These are phyloP conservation scores for Fraxinus xanthoxyloides DNA, from an alignment of 305 asterid species.

Conservation along the genomic window DNA sequence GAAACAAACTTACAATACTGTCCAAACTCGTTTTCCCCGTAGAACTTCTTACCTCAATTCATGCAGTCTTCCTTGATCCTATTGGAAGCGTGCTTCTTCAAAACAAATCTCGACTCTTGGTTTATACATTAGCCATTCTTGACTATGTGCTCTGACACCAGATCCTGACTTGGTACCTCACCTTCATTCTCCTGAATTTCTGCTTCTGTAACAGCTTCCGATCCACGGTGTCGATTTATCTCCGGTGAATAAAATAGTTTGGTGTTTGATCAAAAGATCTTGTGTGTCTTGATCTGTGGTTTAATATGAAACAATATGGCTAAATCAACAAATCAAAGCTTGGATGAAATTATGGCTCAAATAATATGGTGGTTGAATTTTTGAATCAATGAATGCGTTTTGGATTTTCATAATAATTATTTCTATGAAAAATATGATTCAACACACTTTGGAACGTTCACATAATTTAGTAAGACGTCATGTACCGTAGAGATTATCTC, in stretches of 20 bases:
- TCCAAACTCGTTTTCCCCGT: not conserved
- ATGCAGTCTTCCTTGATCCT: not conserved
- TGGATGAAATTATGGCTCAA: too few species aligned
- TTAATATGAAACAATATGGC: too few species aligned
- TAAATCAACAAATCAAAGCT: too few species aligned
- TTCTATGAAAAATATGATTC: too few species aligned
- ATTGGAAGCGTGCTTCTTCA: not conserved
- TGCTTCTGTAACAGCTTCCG: too few species aligned
- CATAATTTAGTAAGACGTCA: not conserved
- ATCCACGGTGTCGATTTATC: too few species aligned
- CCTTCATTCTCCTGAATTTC: not conserved
- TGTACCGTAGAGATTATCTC: not conserved
- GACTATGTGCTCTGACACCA: not conserved
- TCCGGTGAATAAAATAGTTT: too few species aligned
- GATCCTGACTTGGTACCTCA: not conserved
- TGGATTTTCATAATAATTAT: too few species aligned
- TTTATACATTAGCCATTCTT: not conserved
- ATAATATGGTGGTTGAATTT: too few species aligned
- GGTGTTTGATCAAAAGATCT: not conserved
- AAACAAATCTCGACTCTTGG: too few species aligned
- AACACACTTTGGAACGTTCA: too few species aligned
- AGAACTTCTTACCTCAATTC: not conserved
- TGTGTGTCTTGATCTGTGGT: not conserved
- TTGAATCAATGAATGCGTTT: too few species aligned
- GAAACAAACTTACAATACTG: not conserved